Base-by-base conservation (phyloP, 176 grass and related monocot species). In the Hordeum vulgare region DNA sequence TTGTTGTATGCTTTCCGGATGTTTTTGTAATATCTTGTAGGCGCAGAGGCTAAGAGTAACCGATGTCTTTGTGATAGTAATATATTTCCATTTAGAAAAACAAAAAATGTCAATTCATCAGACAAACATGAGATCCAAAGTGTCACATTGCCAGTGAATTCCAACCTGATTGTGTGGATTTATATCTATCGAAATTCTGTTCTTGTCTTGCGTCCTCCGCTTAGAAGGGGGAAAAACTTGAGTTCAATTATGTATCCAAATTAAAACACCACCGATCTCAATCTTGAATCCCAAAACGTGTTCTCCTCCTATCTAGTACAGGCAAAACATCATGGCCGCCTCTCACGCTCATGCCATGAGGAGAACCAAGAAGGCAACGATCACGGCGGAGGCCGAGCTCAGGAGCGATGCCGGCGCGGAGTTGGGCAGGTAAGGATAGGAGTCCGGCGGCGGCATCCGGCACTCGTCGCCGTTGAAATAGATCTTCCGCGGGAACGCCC, bases 401-500 rank as follows among this genome's bases (percentile, higher is more conserved):
- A 63, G 24, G 23, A 70, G 49, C 31, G 84, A 59, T 61, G 26
- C 9, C 51, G 75, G 75, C 5, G 92, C 66, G 2, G 93, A 82
- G 63, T 84, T 99, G 31, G 93, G 97, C 40, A 99, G 76, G 84
- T 87, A 85, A 0, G 93, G 97, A 74, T 99, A 99, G 5, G 27
- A 76, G 51, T 96, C 91, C 9, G 97, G 93, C 7, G 78, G 72
- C n/a, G 93, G 93, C 91, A 96, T 85, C 81, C 23, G 79, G 86
- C 93, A 99, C 85, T 96, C 87, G 78, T 99, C 91, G 78, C 93
- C 93, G 71, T 99, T 99, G 89, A 99, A 96, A 89, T 96, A 96
- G n/a, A 99, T 82, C 88, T 90, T 99, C 13, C 89, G 85, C 21
- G 91, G 97, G 85, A 99, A 99, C n/a, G 93, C 91, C 93, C 97